Percentiles rank a stretch among this genome's conserved stretches.
Evolutionary conservation across 169 alveolate genomes (phyloP).

Genomic region (Plasmodium inui): DNA sequence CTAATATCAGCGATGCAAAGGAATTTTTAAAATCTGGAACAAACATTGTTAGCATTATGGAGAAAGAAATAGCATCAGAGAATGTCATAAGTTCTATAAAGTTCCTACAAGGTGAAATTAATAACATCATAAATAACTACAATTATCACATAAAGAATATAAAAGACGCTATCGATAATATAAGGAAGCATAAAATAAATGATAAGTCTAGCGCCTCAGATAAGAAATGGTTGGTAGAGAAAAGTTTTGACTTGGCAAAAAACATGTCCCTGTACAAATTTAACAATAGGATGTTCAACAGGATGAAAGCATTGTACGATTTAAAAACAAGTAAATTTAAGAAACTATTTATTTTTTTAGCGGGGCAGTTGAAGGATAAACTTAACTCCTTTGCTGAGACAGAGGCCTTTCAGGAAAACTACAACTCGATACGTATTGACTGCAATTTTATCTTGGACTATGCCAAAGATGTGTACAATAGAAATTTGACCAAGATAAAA

Average conservation of each 20-base stretch:
- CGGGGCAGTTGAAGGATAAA: background rate
- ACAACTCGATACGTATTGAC: background rate
- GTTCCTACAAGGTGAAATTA: background rate
- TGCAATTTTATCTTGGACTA: background rate
- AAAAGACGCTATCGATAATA: background rate
- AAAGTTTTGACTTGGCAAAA: constrained; percentile 21
- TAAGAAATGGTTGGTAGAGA: background rate
- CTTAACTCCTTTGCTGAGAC: background rate
- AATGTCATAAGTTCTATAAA: background rate
- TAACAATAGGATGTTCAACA: constrained; percentile 19
- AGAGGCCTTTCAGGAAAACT: background rate
- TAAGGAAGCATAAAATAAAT: background rate
- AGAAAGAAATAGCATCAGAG: background rate
- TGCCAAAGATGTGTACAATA: background rate
- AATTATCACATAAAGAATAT: constrained; percentile 22
- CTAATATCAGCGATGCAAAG: background rate
- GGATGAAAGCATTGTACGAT: background rate
- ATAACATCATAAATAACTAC: constrained; percentile 12
- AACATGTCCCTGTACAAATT: background rate
- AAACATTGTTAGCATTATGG: background rate
- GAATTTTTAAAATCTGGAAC: constrained; percentile 8
- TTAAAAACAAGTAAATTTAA: constrained; percentile 1
- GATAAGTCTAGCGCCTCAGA: background rate
- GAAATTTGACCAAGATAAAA: background rate
- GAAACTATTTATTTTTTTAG: background rate